A percentile compares a stretch with the other conserved stretches of the same genome.
Conservation (phyloP, 2,329 filamentous ascomycete species). For the Aspergillus amoenus region DNA sequence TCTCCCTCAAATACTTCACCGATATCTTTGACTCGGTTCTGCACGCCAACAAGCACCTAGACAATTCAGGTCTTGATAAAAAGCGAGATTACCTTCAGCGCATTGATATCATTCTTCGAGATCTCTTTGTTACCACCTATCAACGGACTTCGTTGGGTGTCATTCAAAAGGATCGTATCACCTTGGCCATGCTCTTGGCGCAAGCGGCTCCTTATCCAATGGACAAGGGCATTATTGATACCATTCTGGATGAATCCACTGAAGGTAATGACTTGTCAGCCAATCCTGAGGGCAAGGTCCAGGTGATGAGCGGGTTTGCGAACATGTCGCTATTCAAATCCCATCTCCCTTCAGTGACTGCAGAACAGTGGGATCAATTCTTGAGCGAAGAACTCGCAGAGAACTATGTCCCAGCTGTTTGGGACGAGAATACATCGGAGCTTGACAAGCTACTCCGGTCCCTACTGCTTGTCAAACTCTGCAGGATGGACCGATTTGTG, state of each 20-base stretch:
- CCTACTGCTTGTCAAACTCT: slow-evolving; percentile 89
- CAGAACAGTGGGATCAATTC: slow-evolving; percentile 76
- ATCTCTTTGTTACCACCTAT: slow-evolving; percentile 88
- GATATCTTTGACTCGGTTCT: slow-evolving; percentile 96
- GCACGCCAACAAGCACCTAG: slow-evolving; percentile 72
- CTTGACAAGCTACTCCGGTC: slow-evolving; percentile 77
- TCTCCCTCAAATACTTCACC: slow-evolving; percentile 96
- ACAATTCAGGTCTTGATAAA: slow-evolving; percentile 34
- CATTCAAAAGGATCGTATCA: slow-evolving; percentile 90
- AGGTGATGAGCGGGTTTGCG: slow-evolving; percentile 66
- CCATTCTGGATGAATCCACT: slow-evolving; percentile 75
- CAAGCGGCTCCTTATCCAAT: slow-evolving; percentile 96
- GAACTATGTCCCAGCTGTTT: slow-evolving; percentile 73
- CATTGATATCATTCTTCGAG: slow-evolving; percentile 84
- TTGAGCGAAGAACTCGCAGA: slow-evolving; percentile 83
- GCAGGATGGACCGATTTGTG: slow-evolving; percentile 92
- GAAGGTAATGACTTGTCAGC: slow-evolving; percentile 78
- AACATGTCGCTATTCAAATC: slow-evolving; percentile 73
- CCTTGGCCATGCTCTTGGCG: slow-evolving; percentile 88
- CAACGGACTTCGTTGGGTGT: slow-evolving; percentile 90
- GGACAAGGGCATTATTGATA: slow-evolving; percentile 85
- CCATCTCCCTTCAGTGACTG: slow-evolving; percentile 61
- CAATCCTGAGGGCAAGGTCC: slow-evolving; percentile 61
- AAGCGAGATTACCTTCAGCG: slow-evolving; percentile 75
- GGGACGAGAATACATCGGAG: slow-evolving; percentile 63